Evolutionary conservation across 2,329 filamentous ascomycete genomes (phyloP).

Genomic region (Diatrype stigma): DNA sequence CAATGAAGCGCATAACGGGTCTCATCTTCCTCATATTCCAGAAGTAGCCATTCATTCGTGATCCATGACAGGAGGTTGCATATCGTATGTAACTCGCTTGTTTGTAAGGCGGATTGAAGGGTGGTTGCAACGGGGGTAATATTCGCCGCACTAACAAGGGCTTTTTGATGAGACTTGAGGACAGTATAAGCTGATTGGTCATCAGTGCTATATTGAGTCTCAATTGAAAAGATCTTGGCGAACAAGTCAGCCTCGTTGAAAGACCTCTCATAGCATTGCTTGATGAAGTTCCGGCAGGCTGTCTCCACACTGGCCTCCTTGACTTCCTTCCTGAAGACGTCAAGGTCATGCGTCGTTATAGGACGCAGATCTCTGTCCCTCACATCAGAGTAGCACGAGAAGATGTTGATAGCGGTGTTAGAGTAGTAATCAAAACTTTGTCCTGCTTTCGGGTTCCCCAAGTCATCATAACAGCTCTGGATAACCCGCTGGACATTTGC

Average conservation of each 20-base stretch:
- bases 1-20: conserved; percentile 49
- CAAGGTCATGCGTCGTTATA: conserved; percentile 50
- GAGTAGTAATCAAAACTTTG: conserved; percentile 49
- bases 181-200: conserved; percentile 46
- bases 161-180: conserved; percentile 45
- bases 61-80: conserved; percentile 57
- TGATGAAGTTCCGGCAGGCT: conserved; percentile 53
- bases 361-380: conserved; percentile 51
- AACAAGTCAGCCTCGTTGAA: conserved; percentile 53
- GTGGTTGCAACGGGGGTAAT: conserved; percentile 47
- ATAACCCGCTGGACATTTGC: conserved; percentile 53
- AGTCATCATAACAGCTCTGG: conserved; percentile 47
- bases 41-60: conserved; percentile 52
- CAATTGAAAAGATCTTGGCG: conserved; percentile 50
- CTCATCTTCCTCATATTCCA: conserved; percentile 54
- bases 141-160: conserved; percentile 51
- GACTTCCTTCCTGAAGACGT: conserved; percentile 49
- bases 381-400: conserved; percentile 48
- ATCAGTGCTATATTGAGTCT: conserved; percentile 48
- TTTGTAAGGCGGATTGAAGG: conserved; percentile 46
- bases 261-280: conserved; percentile 56
- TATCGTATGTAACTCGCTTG: conserved; percentile 42
- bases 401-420: conserved; percentile 51
- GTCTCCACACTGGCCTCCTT: conserved; percentile 49
- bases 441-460: conserved; percentile 41